Conservation (phyloP, 2,329 filamentous ascomycete species). For the Aureobasidium leucospermi region DNA sequence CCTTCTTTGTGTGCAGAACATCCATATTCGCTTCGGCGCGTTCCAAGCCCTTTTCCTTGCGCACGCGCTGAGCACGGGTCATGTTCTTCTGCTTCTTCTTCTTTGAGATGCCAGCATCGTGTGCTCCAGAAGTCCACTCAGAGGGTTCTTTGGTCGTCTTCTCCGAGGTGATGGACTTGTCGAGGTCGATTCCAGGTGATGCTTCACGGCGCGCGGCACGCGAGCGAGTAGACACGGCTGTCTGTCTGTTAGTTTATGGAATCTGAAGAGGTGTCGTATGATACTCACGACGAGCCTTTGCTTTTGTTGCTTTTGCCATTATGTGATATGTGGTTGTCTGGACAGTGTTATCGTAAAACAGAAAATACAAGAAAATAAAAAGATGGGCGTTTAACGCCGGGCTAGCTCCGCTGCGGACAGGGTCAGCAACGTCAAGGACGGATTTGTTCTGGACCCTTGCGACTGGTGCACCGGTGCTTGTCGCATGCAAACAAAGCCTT, state of each 20-base stretch:
- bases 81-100: conserved; percentile 53
- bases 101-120: conserved; percentile 62
- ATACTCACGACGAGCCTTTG: conserved; percentile 30
- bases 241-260: background rate
- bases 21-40: conserved; percentile 48
- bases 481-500: background rate
- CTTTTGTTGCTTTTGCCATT: conserved; percentile 41
- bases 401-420: background rate
- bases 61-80: conserved; percentile 46
- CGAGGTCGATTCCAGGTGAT: conserved; percentile 61
- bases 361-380: background rate
- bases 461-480: background rate
- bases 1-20: conserved; percentile 49
- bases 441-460: background rate
- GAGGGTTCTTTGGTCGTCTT: conserved; percentile 43
- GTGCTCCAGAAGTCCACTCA: conserved; percentile 53
- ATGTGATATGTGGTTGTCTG: background rate
- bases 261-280: background rate
- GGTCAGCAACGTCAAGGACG: background rate
- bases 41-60: conserved; percentile 49
- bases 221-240: conserved; percentile 61
- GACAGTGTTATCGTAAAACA: background rate
- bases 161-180: conserved; percentile 61
- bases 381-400: background rate
- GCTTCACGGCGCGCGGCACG: conserved; percentile 66